Conservation (phyloP, 768 basidiomycete species). For the Pisolithus tinctorius region DNA sequence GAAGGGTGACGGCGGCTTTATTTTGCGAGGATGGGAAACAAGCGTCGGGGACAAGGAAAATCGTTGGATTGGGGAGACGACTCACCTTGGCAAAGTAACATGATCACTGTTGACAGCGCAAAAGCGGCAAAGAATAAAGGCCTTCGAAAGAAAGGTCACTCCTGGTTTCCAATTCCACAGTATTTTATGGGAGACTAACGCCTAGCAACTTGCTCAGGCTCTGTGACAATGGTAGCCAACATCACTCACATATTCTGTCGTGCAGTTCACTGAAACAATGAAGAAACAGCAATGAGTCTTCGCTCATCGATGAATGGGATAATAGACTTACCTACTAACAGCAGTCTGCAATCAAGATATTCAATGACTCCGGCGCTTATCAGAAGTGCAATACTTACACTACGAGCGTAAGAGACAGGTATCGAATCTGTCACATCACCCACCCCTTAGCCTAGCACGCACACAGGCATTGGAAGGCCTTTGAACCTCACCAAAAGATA, state of each 20-base stretch:
- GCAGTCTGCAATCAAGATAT: not conserved
- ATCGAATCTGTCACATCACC: conserved; percentile 4
- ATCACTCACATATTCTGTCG: not conserved
- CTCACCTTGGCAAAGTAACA: conserved; percentile 13
- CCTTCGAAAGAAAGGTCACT: too few relatives aligned
- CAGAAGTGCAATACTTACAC: not conserved
- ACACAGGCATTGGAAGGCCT: too few relatives aligned
- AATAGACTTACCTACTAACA: not conserved
- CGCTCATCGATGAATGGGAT: not conserved
- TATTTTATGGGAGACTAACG: not conserved
- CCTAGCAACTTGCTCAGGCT: not conserved
- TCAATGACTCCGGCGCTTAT: not conserved
- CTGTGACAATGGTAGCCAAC: too few relatives aligned
- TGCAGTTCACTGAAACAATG: not conserved
- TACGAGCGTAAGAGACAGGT: not conserved
- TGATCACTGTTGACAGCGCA: not conserved
- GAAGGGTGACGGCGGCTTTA: conserved; percentile 9
- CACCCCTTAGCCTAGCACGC: not conserved
- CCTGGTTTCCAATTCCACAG: too few relatives aligned
- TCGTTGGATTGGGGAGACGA: not conserved
- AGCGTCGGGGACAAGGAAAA: too few relatives aligned
- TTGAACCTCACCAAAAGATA: conserved; percentile 4
- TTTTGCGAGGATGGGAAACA: too few relatives aligned
- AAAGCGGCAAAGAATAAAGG: not conserved
- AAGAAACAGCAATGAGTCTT: not conserved